Percentiles rank a stretch among this genome's conserved stretches.
phyloP scores from a whole-genome alignment of 2,329 filamentous ascomycete species.

The Epichloe bromicola region DNA sequence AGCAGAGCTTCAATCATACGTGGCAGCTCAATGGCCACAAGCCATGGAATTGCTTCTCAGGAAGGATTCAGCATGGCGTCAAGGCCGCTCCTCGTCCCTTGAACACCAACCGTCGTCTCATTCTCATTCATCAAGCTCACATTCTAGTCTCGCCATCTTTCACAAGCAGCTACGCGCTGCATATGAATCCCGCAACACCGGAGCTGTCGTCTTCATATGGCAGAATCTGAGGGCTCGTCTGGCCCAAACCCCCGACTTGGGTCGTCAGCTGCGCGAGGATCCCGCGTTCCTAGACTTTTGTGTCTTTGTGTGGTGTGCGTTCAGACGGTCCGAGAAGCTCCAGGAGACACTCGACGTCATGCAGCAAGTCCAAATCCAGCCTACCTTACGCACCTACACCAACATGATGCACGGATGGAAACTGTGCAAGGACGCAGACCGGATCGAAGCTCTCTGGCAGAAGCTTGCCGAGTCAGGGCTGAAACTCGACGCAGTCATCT shows the following conservation, averaged over 20 bases:
- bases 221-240: constrained; percentile 16
- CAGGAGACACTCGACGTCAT: constrained; percentile 30
- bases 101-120: not conserved
- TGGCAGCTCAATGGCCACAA: constrained; percentile 16
- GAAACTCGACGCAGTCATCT: constrained; percentile 50
- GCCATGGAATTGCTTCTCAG: constrained; percentile 13
- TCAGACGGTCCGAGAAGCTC: constrained; percentile 15
- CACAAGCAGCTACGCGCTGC: constrained; percentile 19
- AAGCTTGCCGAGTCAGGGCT: constrained; percentile 45
- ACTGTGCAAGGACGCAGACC: constrained; percentile 41
- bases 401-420: constrained; percentile 61
- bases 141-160: constrained; percentile 9
- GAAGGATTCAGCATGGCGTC: constrained; percentile 12
- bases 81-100: not conserved
- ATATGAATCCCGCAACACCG: constrained; percentile 16
- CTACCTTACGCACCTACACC: constrained; percentile 55
- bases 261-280: constrained; percentile 17
- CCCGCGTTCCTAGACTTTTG: constrained; percentile 26
- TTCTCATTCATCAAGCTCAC: not conserved
- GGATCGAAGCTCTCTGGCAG: constrained; percentile 54
- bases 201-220: constrained; percentile 21
- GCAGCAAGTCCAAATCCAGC: constrained; percentile 35
- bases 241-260: constrained; percentile 13
- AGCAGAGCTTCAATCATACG: constrained; percentile 13
- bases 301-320: constrained; percentile 26